These are phyloP conservation scores for Nannochloropsis gaditana DNA, from an alignment of 108 stramenopile genomes.

Conservation along the genomic window DNA sequence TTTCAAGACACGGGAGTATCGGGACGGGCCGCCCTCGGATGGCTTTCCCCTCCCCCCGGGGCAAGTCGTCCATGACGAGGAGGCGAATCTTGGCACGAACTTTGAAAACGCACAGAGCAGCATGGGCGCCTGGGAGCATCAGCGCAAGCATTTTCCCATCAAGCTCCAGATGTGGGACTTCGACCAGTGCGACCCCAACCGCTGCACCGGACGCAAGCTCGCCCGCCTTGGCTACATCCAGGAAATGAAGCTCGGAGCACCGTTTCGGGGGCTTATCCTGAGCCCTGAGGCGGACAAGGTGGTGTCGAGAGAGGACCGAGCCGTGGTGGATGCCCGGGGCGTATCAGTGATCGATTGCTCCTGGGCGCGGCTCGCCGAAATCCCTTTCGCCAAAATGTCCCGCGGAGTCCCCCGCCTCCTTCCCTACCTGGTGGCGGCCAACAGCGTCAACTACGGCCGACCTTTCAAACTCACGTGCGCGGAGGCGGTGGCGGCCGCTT, in stretches of 20 bases:
- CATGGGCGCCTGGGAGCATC: background rate
- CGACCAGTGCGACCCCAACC: conserved; percentile 95
- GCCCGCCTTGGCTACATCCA: conserved; percentile 63
- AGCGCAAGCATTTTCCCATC: conserved; percentile 33
- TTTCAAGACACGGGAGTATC: background rate
- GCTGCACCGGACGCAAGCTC: conserved; percentile 86
- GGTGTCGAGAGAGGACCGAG: conserved; percentile 80
- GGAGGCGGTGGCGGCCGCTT: conserved; percentile 57
- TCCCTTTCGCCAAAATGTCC: conserved; percentile 82
- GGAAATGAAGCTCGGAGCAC: conserved; percentile 46
- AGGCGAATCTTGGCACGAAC: background rate
- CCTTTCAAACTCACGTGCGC: conserved; percentile 63
- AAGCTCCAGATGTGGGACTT: conserved; percentile 91
- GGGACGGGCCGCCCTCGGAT: background rate
- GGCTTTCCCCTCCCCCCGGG: background rate
- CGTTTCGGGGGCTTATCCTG: conserved; percentile 88
- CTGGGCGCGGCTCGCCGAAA: conserved; percentile 85
- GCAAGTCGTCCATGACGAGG: background rate
- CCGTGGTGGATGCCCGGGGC: conserved; percentile 55
- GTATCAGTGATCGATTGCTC: conserved; percentile 94
- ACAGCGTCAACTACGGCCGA: conserved; percentile 94
- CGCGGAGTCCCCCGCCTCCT: conserved; percentile 87
- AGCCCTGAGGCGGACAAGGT: conserved; percentile 74
- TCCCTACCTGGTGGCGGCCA: conserved; percentile 95
- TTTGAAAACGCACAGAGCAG: background rate